Evolutionary conservation across 495 filamentous ascomycete genomes (phyloP).

Genomic region (Hypoxylon cercidicola): DNA sequence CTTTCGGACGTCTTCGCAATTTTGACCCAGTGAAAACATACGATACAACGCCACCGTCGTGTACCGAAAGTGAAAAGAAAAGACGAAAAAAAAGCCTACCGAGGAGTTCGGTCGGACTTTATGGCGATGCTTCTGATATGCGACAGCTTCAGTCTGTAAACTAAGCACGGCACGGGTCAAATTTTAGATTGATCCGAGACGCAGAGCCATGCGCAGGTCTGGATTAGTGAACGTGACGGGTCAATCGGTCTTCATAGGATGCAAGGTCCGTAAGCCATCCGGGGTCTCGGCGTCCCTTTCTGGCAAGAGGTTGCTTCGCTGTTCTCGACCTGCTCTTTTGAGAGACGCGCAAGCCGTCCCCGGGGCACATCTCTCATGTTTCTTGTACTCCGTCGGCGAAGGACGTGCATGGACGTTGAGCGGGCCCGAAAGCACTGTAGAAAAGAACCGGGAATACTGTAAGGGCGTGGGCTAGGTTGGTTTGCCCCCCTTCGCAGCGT

Average conservation of each 20-base stretch:
- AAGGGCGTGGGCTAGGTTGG: constrained; percentile 14
- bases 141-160: constrained; percentile 5
- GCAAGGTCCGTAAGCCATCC: background rate
- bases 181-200: background rate
- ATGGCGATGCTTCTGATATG: background rate
- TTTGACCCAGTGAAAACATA: background rate
- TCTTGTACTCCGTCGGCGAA: constrained; percentile 12
- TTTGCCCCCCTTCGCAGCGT: background rate
- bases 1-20: background rate
- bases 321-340: constrained; percentile 11
- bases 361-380: constrained; percentile 3
- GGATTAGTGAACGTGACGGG: constrained; percentile 3
- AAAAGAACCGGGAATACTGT: constrained; percentile 1
- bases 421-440: background rate
- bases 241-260: background rate
- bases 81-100: constrained; percentile 9
- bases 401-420: constrained; percentile 5
- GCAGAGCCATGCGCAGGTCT: background rate
- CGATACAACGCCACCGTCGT: background rate
- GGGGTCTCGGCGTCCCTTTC: constrained; percentile 9
- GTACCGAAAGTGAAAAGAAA: background rate
- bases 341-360: constrained; percentile 1
- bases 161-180: constrained; percentile 1
- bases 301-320: constrained; percentile 9
- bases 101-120: background rate